Conservation (phyloP, 2,329 filamentous ascomycete genomes). For the Pseudocercospora eumusae region DNA sequence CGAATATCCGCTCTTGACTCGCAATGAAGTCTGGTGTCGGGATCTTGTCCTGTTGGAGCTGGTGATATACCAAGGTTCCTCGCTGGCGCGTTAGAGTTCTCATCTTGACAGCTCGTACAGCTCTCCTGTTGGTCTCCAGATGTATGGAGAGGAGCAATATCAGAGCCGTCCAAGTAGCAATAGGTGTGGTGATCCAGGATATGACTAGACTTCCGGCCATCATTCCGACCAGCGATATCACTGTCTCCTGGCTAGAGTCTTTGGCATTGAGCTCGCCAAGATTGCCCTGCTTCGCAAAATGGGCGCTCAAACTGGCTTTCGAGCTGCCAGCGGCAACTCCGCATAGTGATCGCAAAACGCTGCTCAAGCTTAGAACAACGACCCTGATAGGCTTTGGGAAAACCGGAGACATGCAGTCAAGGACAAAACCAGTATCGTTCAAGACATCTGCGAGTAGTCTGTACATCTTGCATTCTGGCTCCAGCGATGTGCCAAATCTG, state of each 20-base stretch:
- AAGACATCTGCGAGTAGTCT: conserved; percentile 83
- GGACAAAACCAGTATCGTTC: conserved; percentile 81
- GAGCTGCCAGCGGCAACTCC: conserved; percentile 87
- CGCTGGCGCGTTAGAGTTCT: conserved; percentile 82
- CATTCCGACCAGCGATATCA: conserved; percentile 86
- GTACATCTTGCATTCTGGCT: conserved; percentile 89
- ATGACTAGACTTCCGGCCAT: conserved; percentile 81
- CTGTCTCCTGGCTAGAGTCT: conserved; percentile 93
- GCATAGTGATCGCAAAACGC: conserved; percentile 69
- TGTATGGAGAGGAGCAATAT: conserved; percentile 72
- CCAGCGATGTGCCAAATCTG: conserved; percentile 75
- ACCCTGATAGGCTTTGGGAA: conserved; percentile 64
- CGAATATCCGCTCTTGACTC: conserved; percentile 59
- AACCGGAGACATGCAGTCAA: conserved; percentile 79
- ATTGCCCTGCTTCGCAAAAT: conserved; percentile 86
- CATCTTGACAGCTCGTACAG: conserved; percentile 82
- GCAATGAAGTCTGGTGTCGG: conserved; percentile 68
- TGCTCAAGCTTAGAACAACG: conserved; percentile 59
- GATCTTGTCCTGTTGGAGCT: conserved; percentile 50
- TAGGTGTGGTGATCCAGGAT: conserved; percentile 68
- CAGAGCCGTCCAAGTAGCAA: conserved; percentile 73
- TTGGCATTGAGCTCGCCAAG: conserved; percentile 91
- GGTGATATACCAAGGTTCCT: conserved; percentile 72
- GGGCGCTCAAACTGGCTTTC: conserved; percentile 86
- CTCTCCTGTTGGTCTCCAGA: conserved; percentile 80